A percentile compares a stretch with the other conserved stretches of the same genome.
phyloP scores from a whole-genome alignment of 192 early-diverging fungal genomes.

The Thamnidium elegans region DNA sequence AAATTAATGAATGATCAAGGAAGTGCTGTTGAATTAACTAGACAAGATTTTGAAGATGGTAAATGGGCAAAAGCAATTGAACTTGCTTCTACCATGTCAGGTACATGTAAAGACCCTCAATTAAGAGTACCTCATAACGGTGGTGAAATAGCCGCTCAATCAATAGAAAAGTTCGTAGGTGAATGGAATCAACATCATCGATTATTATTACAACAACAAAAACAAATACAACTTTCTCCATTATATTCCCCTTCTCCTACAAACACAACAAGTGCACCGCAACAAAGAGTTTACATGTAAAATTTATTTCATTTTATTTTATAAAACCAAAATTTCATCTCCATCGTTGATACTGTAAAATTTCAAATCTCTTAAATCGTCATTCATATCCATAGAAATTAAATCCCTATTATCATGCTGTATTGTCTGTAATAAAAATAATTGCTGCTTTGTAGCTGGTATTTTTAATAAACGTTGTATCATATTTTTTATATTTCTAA shows the following conservation, averaged over 20 bases:
- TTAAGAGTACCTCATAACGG: conserved; percentile 40
- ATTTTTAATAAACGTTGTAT: conserved; percentile 48
- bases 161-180: conserved; percentile 34
- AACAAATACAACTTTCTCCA: background rate
- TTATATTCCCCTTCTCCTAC: background rate
- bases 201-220: background rate
- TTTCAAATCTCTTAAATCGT: conserved; percentile 49
- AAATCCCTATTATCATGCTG: conserved; percentile 1
- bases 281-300: no score
- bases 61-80: conserved; percentile 48
- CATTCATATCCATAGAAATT: conserved; percentile 35
- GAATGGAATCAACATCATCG: conserved; percentile 26
- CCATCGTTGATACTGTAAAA: conserved; percentile 47
- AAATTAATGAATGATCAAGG: conserved; percentile 58
- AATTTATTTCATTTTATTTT: conserved; percentile 1
- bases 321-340: conserved; percentile 42
- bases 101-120: conserved; percentile 23
- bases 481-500: conserved; percentile 47
- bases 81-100: conserved; percentile 33
- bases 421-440: conserved; percentile 36
- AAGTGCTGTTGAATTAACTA: conserved; percentile 48
- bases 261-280: no score
- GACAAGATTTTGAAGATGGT: conserved; percentile 55
- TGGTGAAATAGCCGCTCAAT: conserved; percentile 38
- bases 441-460: conserved; percentile 36